Evolutionary conservation across 768 basidiomycete genomes (phyloP).

Genomic region (Pleurotus ostreatus): DNA sequence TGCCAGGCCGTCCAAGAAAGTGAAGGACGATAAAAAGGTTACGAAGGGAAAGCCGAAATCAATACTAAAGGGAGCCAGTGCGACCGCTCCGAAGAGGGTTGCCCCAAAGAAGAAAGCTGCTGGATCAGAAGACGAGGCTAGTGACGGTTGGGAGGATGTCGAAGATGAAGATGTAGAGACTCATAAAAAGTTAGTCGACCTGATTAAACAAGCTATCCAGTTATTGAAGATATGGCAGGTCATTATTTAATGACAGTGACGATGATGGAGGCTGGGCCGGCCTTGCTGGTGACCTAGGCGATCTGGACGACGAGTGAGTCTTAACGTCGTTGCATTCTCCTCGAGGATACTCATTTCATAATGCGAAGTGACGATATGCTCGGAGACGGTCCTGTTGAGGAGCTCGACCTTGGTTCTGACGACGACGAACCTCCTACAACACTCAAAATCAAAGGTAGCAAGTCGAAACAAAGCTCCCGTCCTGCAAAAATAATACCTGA

Average conservation of each 20-base stretch:
- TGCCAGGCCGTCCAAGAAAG: conserved; percentile 40
- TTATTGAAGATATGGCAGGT: conserved; percentile 24
- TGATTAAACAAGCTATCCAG: background rate
- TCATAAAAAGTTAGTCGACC: conserved; percentile 32
- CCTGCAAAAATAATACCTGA: conserved; percentile 48
- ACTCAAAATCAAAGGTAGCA: conserved; percentile 35
- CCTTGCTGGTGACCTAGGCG: conserved; percentile 45
- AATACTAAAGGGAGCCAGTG: conserved; percentile 24
- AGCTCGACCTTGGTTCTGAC: conserved; percentile 63
- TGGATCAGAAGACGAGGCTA: conserved; percentile 25
- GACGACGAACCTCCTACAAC: conserved; percentile 39
- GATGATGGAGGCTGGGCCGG: conserved; percentile 33
- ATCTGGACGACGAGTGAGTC: conserved; percentile 42
- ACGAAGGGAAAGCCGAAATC: conserved; percentile 28
- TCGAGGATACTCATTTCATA: conserved; percentile 4
- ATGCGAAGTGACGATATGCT: conserved; percentile 46
- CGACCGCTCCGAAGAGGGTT: conserved; percentile 17
- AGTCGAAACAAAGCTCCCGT: conserved; percentile 49
- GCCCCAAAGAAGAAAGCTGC: conserved; percentile 16
- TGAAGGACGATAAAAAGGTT: conserved; percentile 33
- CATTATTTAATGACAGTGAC: conserved; percentile 39
- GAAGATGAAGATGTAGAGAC: conserved; percentile 43
- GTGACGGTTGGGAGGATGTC: conserved; percentile 63
- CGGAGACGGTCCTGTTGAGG: conserved; percentile 42
- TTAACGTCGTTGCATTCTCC: background rate